phyloP scores from a whole-genome alignment of 1,284 basidiomycete species.

The Ganoderma sinense region DNA sequence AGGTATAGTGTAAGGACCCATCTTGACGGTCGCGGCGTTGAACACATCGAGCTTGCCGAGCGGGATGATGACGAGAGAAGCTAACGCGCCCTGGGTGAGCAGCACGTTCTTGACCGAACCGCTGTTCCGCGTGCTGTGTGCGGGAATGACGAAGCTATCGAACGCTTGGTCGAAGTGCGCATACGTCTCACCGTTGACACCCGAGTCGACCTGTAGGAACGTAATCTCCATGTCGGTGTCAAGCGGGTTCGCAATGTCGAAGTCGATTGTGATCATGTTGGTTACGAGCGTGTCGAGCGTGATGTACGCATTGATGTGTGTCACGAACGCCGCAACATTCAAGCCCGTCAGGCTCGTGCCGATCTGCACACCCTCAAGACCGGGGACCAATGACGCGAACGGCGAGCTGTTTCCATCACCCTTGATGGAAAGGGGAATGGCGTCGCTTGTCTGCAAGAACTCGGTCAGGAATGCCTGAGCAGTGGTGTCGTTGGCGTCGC shows the following conservation, averaged over 20 bases:
- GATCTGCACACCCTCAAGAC: constrained; percentile 64
- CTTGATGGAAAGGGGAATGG: constrained; percentile 60
- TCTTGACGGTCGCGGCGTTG: constrained; percentile 53
- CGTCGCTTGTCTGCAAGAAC: constrained; percentile 60
- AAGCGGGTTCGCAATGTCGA: constrained; percentile 63
- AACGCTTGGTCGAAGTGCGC: constrained; percentile 66
- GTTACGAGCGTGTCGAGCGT: constrained; percentile 55
- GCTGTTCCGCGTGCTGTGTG: constrained; percentile 63
- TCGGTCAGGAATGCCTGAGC: constrained; percentile 56
- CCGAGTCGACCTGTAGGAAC: constrained; percentile 63
- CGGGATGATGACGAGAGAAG: constrained; percentile 63
- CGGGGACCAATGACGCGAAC: constrained; percentile 66
- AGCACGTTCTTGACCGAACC: constrained; percentile 62
- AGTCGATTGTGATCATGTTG: constrained; percentile 60
- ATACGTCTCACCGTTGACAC: constrained; percentile 58
- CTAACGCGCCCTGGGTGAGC: constrained; percentile 61
- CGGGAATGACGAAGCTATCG: constrained; percentile 60
- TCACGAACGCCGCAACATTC: constrained; percentile 49
- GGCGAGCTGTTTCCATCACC: constrained; percentile 70
- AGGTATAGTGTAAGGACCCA: constrained; percentile 23
- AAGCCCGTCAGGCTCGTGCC: constrained; percentile 53
- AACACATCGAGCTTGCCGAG: constrained; percentile 60
- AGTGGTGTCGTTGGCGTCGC: constrained; percentile 67
- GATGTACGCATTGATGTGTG: constrained; percentile 57
- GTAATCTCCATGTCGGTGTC: constrained; percentile 61